Evolutionary conservation across 305 asterid species (phyloP).

Genomic region (Fraxinus nigra): DNA sequence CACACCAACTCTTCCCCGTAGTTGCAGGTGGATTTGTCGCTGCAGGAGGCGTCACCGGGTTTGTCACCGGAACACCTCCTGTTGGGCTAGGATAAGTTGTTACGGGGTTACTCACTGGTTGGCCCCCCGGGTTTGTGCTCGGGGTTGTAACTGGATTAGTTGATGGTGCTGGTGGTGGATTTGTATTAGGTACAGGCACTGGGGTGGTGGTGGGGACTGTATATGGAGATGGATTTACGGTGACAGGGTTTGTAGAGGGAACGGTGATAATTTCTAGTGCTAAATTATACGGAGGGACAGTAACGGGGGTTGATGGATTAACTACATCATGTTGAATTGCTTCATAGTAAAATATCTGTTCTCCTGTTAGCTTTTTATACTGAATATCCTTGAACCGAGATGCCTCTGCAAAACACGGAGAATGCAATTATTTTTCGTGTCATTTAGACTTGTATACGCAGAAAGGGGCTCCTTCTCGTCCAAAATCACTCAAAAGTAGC

Average conservation of each 20-base stretch:
- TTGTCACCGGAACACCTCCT: conserved; percentile 37
- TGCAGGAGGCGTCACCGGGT: conserved; percentile 41
- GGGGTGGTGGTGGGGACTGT: conserved; percentile 33
- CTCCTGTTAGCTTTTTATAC: conserved; percentile 20
- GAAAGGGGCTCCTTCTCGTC: neutral
- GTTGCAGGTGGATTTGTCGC: conserved; percentile 37
- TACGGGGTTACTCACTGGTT: conserved; percentile 38
- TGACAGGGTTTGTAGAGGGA: conserved; percentile 45
- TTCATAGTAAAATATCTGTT: conserved; percentile 10
- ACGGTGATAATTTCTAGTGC: conserved; percentile 41
- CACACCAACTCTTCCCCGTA: conserved; percentile 82
- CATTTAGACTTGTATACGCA: neutral
- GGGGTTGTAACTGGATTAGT: conserved; percentile 29
- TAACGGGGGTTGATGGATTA: conserved; percentile 31
- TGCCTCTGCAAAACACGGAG: conserved; percentile 35
- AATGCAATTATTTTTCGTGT: neutral
- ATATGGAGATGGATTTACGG: conserved; percentile 34
- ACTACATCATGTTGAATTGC: conserved; percentile 38
- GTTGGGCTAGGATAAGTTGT: conserved; percentile 41
- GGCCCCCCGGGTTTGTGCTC: conserved; percentile 29
- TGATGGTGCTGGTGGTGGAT: conserved; percentile 29
- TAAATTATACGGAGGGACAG: conserved; percentile 35
- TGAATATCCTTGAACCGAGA: conserved; percentile 13
- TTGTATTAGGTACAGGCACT: conserved; percentile 24
- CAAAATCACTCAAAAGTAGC: neutral